Conservation (phyloP, 2,329 filamentous ascomycete genomes). For the Alternaria incomplexa region DNA sequence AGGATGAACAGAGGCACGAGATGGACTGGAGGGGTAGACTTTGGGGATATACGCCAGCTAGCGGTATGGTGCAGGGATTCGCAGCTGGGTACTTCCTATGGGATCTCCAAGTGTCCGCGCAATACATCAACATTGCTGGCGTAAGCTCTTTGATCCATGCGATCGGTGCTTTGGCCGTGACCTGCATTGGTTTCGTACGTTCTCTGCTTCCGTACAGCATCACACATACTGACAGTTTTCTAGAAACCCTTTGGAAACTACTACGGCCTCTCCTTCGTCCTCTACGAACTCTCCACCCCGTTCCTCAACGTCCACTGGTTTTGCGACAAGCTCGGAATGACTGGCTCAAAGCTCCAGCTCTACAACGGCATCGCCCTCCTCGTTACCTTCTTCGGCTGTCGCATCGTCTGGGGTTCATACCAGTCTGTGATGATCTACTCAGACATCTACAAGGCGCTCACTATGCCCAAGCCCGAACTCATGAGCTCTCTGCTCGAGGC, state of each 20-base stretch:
- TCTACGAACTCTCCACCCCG: constrained; percentile 84
- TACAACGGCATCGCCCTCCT: constrained; percentile 78
- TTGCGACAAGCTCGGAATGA: constrained; percentile 82
- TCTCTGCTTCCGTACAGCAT: neutral
- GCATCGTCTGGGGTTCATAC: constrained; percentile 78
- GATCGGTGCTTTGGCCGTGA: constrained; percentile 73
- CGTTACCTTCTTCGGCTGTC: constrained; percentile 74
- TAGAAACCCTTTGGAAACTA: constrained; percentile 85
- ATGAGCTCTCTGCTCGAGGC: constrained; percentile 30
- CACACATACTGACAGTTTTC: constrained; percentile 14
- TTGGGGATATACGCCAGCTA: constrained; percentile 78
- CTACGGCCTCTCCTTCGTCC: constrained; percentile 79
- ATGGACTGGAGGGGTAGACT: constrained; percentile 74
- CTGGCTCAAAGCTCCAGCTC: constrained; percentile 74
- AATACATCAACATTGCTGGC: constrained; percentile 74
- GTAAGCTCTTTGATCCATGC: constrained; percentile 78
- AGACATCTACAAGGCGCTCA: constrained; percentile 65
- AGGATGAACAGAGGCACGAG: constrained; percentile 68
- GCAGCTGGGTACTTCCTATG: constrained; percentile 83
- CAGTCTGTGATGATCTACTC: constrained; percentile 68
- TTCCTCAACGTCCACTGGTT: constrained; percentile 92
- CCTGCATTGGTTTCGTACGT: constrained; percentile 78
- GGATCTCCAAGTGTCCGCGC: constrained; percentile 74
- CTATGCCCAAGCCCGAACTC: constrained; percentile 20
- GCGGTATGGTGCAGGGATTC: constrained; percentile 76